These are phyloP conservation scores for Boletus pseudopeckii DNA, from an alignment of 768 basidiomycete species.

Conservation along the genomic window DNA sequence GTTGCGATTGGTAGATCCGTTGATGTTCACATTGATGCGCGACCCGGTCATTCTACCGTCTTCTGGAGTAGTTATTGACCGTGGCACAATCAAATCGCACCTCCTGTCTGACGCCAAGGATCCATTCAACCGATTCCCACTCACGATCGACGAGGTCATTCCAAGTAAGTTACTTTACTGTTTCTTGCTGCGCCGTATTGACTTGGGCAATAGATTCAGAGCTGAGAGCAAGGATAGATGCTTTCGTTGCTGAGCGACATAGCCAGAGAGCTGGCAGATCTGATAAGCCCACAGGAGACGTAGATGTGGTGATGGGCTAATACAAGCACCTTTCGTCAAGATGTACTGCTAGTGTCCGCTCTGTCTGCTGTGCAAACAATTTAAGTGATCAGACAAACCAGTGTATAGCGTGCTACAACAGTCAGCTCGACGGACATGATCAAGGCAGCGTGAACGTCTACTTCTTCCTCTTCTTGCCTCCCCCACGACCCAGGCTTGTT, in stretches of 20 bases:
- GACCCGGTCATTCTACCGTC: conserved; percentile 91
- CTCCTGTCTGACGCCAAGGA: conserved; percentile 87
- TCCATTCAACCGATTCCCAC: conserved; percentile 90
- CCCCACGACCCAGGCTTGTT: conserved; percentile 22
- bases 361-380: conserved; percentile 5
- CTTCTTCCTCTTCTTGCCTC: conserved; percentile 32
- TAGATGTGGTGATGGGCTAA: conserved; percentile 29
- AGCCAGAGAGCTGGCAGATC: conserved; percentile 28
- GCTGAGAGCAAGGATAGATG: conserved; percentile 71
- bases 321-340: not conserved
- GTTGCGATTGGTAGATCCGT: conserved; percentile 56
- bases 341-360: conserved; percentile 7
- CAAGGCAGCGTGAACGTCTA: conserved; percentile 11
- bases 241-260: conserved; percentile 60
- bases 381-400: not conserved
- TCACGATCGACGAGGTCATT: conserved; percentile 74
- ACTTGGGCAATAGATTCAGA: conserved; percentile 49
- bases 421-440: not conserved
- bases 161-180: conserved; percentile 52
- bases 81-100: conserved; percentile 92
- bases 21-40: conserved; percentile 91
- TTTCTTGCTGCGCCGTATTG: not conserved
- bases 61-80: conserved; percentile 75
- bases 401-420: not conserved
- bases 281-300: conserved; percentile 25